These are phyloP conservation scores for Candida vaughaniae DNA, from an alignment of 805 yeast genomes.

Conservation along the genomic window DNA sequence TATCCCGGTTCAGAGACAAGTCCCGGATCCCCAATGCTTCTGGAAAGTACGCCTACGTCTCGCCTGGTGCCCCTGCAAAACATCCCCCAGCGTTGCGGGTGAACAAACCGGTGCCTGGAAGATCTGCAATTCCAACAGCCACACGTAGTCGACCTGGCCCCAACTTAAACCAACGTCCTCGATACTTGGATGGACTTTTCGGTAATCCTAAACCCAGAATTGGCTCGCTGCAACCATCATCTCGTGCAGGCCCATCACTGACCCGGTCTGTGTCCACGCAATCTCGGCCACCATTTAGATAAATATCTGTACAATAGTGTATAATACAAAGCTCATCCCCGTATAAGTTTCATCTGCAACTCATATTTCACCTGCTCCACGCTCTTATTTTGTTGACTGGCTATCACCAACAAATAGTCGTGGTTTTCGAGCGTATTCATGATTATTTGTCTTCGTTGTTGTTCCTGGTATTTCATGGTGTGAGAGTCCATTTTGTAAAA, in stretches of 20 bases:
- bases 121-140: background rate
- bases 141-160: conserved; percentile 21
- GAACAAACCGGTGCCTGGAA: no score
- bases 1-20: background rate
- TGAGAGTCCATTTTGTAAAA: background rate
- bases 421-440: conserved; percentile 39
- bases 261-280: conserved; percentile 9
- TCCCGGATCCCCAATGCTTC: no score
- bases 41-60: background rate
- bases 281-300: conserved; percentile 21
- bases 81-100: no score
- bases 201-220: conserved; percentile 15
- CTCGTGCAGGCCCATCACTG: no score
- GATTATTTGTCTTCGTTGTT: conserved; percentile 31
- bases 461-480: conserved; percentile 26
- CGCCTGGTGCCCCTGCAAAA: background rate
- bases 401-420: conserved; percentile 19
- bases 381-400: conserved; percentile 41
- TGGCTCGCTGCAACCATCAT: no score
- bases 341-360: conserved; percentile 29
- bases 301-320: conserved; percentile 6
- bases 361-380: conserved; percentile 45
- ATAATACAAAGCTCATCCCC: no score
- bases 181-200: conserved; percentile 41
- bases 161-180: conserved; percentile 43